phyloP scores from a whole-genome alignment of 345 rosid species.

The Salix dunnii region DNA sequence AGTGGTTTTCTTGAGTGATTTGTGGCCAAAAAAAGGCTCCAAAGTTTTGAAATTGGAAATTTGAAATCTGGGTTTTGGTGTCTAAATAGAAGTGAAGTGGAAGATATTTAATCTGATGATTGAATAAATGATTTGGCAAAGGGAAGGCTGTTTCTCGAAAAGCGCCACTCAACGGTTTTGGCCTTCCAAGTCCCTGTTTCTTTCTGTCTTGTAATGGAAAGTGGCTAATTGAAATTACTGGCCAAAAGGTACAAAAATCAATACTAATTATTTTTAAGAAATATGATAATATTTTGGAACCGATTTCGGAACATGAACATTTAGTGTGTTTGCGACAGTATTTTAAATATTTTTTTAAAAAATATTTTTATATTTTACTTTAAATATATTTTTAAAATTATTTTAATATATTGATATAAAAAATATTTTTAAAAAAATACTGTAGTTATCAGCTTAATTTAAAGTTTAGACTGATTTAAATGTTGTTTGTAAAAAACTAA shows the following conservation, averaged over 20 bases:
- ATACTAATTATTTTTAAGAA: no score
- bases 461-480: no score
- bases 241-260: neutral
- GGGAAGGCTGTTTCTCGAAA: neutral
- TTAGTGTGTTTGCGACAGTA: no score
- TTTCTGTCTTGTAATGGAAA: neutral
- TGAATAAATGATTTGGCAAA: constrained; percentile 9
- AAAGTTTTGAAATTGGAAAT: constrained; percentile 10
- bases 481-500: no score
- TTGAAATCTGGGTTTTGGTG: neutral
- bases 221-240: neutral
- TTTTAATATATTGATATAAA: no score
- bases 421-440: no score
- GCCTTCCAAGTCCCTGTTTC: neutral
- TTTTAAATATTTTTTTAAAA: no score
- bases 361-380: no score
- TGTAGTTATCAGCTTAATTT: no score
- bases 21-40: neutral
- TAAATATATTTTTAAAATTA: no score
- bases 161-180: constrained; percentile 19
- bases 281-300: no score
- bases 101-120: neutral
- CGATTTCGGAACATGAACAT: no score
- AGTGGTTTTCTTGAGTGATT: neutral
- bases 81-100: neutral